A percentile compares a stretch with the other conserved stretches of the same genome.
Conservation (phyloP, 257 asterid species). For the Solanum sejunctum region DNA sequence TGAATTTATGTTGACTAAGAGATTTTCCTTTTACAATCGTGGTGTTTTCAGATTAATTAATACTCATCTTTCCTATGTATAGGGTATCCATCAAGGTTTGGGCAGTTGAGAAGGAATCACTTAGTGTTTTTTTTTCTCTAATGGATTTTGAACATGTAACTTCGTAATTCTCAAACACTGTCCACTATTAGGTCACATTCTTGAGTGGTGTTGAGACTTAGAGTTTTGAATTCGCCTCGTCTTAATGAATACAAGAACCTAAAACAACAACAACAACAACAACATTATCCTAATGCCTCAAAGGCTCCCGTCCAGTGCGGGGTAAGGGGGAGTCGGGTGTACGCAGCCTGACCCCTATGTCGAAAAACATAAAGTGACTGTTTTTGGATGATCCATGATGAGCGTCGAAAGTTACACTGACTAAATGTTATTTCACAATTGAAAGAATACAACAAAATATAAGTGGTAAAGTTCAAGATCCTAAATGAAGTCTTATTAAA, state of each 20-base stretch:
- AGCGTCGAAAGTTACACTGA: too few relatives aligned
- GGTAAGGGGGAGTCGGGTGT: too few relatives aligned
- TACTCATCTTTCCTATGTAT: rapidly evolving
- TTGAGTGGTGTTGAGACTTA: neutral
- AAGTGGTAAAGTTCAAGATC: neutral
- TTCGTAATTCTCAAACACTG: neutral
- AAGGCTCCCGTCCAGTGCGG: too few relatives aligned
- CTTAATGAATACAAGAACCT: neutral
- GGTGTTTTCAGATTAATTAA: neutral
- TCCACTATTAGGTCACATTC: neutral
- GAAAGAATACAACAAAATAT: too few relatives aligned
- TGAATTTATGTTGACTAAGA: neutral
- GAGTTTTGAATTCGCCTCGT: neutral
- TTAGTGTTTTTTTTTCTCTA: neutral
- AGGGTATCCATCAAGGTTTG: neutral
- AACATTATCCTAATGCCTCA: too few relatives aligned
- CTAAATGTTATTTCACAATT: too few relatives aligned
- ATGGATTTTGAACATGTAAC: neutral
- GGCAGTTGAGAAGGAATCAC: neutral
- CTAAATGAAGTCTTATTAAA: neutral
- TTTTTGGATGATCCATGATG: too few relatives aligned
- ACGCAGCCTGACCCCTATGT: too few relatives aligned
- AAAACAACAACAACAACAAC: too few relatives aligned
- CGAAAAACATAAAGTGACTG: too few relatives aligned
- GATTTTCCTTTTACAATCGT: neutral